Evolutionary conservation across 257 asterid species (phyloP).

Genomic region (Solanum bulbocastanum): DNA sequence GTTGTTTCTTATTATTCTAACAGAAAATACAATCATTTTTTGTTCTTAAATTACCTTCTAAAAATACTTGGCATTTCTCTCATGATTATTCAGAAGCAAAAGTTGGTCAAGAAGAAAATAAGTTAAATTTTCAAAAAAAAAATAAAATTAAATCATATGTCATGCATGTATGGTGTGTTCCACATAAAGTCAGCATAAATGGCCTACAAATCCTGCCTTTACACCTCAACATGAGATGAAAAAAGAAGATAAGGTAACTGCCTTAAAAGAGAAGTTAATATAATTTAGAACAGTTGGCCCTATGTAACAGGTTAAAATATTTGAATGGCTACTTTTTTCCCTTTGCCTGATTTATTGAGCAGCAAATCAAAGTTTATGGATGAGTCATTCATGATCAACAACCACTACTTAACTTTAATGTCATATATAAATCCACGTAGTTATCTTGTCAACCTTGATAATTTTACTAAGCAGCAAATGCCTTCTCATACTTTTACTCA

Average conservation of each 20-base stretch:
- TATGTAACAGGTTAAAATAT: neutral
- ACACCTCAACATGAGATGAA: neutral
- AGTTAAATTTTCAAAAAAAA: neutral
- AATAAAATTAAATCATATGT: neutral
- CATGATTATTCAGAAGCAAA: neutral
- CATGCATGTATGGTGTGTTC: neutral
- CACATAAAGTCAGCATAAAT: neutral
- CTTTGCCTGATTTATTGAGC: neutral
- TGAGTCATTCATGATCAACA: neutral
- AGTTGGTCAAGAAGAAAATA: neutral
- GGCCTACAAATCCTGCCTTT: neutral
- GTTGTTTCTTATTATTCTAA: neutral
- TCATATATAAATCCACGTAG: neutral
- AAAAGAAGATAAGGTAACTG: neutral
- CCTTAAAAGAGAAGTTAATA: neutral
- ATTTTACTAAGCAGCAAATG: neutral
- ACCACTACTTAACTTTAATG: neutral
- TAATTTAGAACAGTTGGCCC: neutral
- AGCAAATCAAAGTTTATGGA: neutral
- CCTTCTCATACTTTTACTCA: neutral
- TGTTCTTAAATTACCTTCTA: neutral
- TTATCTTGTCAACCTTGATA: neutral
- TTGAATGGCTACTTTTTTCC: neutral
- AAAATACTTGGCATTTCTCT: neutral
- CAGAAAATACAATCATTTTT: neutral